Conservation (phyloP, 495 filamentous ascomycete genomes). For the Neurospora sp. region DNA sequence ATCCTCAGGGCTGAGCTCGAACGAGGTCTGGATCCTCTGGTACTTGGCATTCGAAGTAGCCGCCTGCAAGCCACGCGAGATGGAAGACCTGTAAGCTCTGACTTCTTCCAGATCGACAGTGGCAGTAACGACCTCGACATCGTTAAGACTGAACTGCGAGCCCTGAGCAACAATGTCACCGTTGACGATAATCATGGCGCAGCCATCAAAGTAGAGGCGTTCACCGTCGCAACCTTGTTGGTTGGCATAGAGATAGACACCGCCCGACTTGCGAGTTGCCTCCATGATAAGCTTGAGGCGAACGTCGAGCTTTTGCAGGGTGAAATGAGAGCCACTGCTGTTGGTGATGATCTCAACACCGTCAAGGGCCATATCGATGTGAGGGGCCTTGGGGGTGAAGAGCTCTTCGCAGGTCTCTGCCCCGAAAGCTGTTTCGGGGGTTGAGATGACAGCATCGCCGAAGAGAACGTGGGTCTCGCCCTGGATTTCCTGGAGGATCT, state of each 20-base stretch:
- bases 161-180: constrained; percentile 62
- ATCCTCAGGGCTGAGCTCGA: constrained; percentile 29
- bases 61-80: constrained; percentile 50
- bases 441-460: constrained; percentile 68
- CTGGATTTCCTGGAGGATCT: constrained; percentile 48
- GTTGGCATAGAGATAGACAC: constrained; percentile 58
- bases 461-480: constrained; percentile 54
- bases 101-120: constrained; percentile 77
- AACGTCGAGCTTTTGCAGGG: constrained; percentile 64
- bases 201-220: constrained; percentile 55
- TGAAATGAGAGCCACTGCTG: constrained; percentile 58
- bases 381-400: constrained; percentile 55
- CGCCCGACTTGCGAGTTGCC: constrained; percentile 64
- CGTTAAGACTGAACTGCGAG: constrained; percentile 63
- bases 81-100: constrained; percentile 39
- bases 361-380: constrained; percentile 42
- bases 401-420: constrained; percentile 74
- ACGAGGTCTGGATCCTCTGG: constrained; percentile 27
- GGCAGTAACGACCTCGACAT: constrained; percentile 78
- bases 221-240: constrained; percentile 63
- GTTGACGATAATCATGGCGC: constrained; percentile 66
- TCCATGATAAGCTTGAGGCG: constrained; percentile 66
- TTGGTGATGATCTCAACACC: constrained; percentile 73
- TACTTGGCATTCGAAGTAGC: constrained; percentile 27
- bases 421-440: constrained; percentile 60